These are phyloP conservation scores for Fusarium praegraminearum DNA, from an alignment of 2,329 filamentous ascomycete genomes.

Conservation along the genomic window DNA sequence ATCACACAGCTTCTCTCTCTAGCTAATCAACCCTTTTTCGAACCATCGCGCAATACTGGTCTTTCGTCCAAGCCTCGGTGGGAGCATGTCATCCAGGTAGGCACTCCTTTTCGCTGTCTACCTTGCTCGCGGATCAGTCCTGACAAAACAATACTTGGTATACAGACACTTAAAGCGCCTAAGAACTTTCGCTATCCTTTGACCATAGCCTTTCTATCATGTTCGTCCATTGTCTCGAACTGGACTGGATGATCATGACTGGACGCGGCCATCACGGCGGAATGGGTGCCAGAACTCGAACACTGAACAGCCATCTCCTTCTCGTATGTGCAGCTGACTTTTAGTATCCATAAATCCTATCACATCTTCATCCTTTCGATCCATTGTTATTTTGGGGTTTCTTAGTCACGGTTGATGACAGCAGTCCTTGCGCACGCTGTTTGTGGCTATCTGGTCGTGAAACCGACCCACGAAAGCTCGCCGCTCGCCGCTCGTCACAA, in stretches of 20 bases:
- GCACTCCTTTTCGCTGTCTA: neutral
- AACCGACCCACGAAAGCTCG: neutral
- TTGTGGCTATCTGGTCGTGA: neutral
- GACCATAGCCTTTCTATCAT: no score
- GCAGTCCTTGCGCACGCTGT: neutral
- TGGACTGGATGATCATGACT: no score
- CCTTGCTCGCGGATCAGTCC: neutral
- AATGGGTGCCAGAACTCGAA: neutral
- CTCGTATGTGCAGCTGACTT: neutral
- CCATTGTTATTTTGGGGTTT: no score
- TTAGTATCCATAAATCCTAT: neutral
- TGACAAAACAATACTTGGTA: fast-evolving
- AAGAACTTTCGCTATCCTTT: neutral
- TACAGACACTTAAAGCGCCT: neutral
- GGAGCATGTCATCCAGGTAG: neutral
- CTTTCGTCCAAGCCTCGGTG: neutral
- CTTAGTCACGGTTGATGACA: neutral
- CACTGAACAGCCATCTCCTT: neutral
- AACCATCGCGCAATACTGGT: neutral
- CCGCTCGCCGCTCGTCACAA: neutral
- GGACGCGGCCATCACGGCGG: neutral
- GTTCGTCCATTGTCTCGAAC: neutral
- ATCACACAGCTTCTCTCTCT: neutral
- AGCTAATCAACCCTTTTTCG: neutral
- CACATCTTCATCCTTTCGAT: neutral